Evolutionary conservation across 805 yeast genomes (phyloP), one percentile per base, ranked within the genome.

Genomic region (Candida pini): DNA sequence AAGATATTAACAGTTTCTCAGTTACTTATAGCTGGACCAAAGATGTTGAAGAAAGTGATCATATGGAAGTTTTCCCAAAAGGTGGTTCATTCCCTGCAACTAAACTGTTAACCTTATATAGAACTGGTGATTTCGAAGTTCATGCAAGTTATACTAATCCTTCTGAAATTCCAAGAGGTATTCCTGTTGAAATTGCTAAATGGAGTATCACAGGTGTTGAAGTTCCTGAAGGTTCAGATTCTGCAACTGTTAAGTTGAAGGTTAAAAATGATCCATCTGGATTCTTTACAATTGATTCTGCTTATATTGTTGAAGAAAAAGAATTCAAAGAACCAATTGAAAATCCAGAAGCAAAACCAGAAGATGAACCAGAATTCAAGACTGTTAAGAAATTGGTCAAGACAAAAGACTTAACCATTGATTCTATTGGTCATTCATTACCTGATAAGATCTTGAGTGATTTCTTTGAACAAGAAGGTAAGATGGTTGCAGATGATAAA

Each of bases 241-340:
- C 83, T 22, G 79, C 87, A 47, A 85, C 90, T 38, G 82, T 85
- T 58, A 92, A 92, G 71, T 74, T 92, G 64, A 88, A 89, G 76
- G 78, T 92, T 59, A 84, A 98, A 77, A 84, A 87, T 66, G 97
- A 92, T 62, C 96, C 96, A 64, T 82, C 95, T 39, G 98, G 98
- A 35, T 78, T 89, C 69, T 87, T 83, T 74, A 78, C 85, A 50
- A 78, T 94, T 49, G 97, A 92, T 70, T 75, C 86, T 38, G 98
- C 97, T 39, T 82, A 88, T 76, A 83, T 95, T 44, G 87, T 89
- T 52, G 95, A 86, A 67, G 97, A 92, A 68, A 76, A 82, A 57
- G 71, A 78, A 43, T 89, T 84, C 42, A 78, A 92, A 66, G 98
- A 90, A 72, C 80, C 85, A 56, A 73, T 88, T 49, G 92, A 84